Evolutionary conservation across 2,329 filamentous ascomycete species (phyloP), one percentile per base, ranked within the genome.

Genomic region (Blastomyces gilchristii): DNA sequence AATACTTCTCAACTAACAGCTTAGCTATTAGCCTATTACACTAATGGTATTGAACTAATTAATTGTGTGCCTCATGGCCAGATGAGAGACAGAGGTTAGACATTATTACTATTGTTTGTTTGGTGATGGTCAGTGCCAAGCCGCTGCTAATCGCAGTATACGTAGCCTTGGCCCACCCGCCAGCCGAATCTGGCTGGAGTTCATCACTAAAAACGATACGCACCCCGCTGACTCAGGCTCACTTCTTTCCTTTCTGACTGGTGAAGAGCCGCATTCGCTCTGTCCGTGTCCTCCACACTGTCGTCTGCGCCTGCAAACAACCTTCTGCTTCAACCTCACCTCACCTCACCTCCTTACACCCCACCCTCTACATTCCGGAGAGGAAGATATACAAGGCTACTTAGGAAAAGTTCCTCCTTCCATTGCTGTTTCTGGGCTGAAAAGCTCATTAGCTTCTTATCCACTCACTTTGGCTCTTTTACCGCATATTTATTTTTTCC

Each of bases 381-480:
- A 57, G n/a, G 53, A 22, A 39, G 34, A 41, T 14, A 37, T 14
- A 39, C 41, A n/a, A 57, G 53, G 34, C 34, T 39, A 41, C 28
- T 16, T 52, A 57, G 34, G 53, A 2, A 57, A 39, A 57, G 9
- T 37, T n/a, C 14, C 28, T 11, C 52, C 18, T 34, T 25, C n/a
- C 22, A 22, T 22, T 57, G 34, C n/a, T 57, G n/a, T 11, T 34
- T 41, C 34, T 41, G 31, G 18, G 31, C 53, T 34, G 18, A 22
- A 22, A 11, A 9, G 11, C 34, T 25, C 12, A 11, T 39, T 22
- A 54, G 11, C 57, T 47, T 5, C 43, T n/a, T 41, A 31, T 34
- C 43, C 57, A 18, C 57, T 59, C 57, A 22, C 60, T 68, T 66
- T 63, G 62, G 64, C 65, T 49, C 63, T 61, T 61, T 41, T 58